A percentile compares a stretch with the other conserved stretches of the same genome.
Evolutionary conservation across 495 filamentous ascomycete genomes (phyloP).

Genomic region (Aspergillus bertholletiae): DNA sequence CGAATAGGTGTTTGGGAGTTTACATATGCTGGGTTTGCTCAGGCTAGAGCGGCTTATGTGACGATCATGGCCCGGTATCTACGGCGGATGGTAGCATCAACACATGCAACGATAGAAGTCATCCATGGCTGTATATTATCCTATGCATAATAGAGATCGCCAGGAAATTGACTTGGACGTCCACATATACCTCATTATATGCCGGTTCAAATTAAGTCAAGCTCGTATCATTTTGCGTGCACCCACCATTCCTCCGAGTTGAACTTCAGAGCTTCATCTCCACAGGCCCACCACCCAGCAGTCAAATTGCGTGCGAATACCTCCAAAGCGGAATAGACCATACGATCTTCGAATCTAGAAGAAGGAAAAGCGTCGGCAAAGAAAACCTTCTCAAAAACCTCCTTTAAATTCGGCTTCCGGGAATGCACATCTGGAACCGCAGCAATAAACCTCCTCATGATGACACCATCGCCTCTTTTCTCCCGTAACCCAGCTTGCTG

Average conservation of each 20-base stretch:
- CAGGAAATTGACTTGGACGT: neutral
- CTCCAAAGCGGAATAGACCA: constrained; percentile 64
- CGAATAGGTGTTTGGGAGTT: neutral
- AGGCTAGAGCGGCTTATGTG: neutral
- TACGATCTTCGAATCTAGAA: constrained; percentile 2
- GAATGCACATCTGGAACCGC: constrained; percentile 90
- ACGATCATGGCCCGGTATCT: neutral
- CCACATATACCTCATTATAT: no score
- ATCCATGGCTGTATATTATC: neutral
- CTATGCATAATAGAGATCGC: neutral
- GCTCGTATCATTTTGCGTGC: no score
- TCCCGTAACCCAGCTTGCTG: neutral
- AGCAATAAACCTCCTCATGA: constrained; percentile 59
- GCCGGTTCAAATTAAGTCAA: no score
- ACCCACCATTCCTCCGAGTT: constrained; percentile 69
- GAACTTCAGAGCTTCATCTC: constrained; percentile 80
- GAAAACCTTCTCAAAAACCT: constrained; percentile 50
- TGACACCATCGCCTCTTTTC: neutral
- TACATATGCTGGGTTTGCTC: neutral
- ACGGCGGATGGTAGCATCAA: neutral
- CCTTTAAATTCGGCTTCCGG: constrained; percentile 73
- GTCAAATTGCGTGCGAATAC: constrained; percentile 87
- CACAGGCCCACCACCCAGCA: constrained; percentile 85
- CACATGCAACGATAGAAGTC: no score
- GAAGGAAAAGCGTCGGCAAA: constrained; percentile 11